phyloP scores from a whole-genome alignment of 1,284 basidiomycete species.

The Ganoderma lucidum region DNA sequence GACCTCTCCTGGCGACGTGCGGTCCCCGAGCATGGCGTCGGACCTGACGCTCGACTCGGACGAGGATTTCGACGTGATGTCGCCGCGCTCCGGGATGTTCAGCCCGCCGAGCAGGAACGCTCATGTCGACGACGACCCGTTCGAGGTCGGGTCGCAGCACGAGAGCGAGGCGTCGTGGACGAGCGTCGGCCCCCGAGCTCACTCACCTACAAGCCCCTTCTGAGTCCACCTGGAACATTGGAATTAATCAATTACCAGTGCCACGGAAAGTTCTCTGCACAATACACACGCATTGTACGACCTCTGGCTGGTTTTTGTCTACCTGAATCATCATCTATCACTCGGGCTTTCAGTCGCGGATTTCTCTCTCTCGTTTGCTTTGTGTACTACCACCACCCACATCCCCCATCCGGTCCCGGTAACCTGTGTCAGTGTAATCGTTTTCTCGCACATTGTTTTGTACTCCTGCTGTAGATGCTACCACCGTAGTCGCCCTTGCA shows the following conservation, averaged over 20 bases:
- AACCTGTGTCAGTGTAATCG: not conserved
- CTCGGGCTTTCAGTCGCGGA: not conserved
- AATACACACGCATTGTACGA: not conserved
- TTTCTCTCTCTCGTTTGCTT: not conserved
- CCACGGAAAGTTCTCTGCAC: not conserved
- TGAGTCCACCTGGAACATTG: conserved; percentile 7
- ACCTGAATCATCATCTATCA: conserved; percentile 8
- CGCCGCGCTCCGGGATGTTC: conserved; percentile 42
- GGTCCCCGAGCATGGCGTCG: conserved; percentile 31
- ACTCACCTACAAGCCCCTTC: conserved; percentile 33
- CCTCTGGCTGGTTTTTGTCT: not conserved
- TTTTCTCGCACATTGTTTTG: conserved; percentile 9
- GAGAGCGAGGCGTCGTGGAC: conserved; percentile 39
- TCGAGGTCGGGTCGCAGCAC: conserved; percentile 33
- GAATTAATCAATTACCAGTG: not conserved
- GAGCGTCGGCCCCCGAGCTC: conserved; percentile 35
- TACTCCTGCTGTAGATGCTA: conserved; percentile 12
- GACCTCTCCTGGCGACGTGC: conserved; percentile 24
- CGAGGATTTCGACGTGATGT: conserved; percentile 37
- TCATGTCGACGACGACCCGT: conserved; percentile 34
- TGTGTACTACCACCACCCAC: not conserved
- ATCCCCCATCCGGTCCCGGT: not conserved
- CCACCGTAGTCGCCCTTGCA: not conserved
- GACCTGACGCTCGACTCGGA: conserved; percentile 34
- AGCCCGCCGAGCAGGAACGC: conserved; percentile 26